Conservation (phyloP, 306 rosid genomes). For the Corylus americana region DNA sequence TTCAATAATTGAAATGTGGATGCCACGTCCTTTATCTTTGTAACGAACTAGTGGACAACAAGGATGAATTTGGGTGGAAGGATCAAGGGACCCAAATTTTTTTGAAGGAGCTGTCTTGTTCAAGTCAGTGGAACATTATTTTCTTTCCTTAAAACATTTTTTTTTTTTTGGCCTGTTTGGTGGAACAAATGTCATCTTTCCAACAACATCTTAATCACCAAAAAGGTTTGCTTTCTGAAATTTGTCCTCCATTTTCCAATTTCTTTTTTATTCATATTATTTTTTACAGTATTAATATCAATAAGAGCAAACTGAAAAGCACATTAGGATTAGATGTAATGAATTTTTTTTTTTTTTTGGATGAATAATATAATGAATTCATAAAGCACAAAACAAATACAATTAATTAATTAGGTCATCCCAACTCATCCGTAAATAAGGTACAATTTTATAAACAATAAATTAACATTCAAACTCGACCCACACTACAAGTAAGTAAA, state of each 20-base stretch:
- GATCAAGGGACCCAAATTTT: neutral
- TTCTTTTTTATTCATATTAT: neutral
- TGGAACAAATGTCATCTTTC: constrained; percentile 32
- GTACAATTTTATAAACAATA: too few species aligned
- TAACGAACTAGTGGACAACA: neutral
- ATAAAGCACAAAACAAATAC: too few species aligned
- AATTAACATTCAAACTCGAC: too few species aligned
- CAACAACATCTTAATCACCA: neutral
- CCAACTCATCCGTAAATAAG: too few species aligned
- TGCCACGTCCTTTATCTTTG: neutral
- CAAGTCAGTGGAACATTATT: constrained; percentile 6
- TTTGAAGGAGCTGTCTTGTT: neutral
- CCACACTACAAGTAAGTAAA: too few species aligned
- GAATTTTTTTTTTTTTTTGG: too few species aligned
- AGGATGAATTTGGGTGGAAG: constrained; percentile 16
- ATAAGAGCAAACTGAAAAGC: too few species aligned
- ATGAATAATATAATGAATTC: too few species aligned
- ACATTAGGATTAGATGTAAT: too few species aligned
- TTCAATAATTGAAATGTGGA: neutral
- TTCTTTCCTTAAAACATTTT: neutral
- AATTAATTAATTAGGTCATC: too few species aligned
- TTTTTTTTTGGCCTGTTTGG: neutral
- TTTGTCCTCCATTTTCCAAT: neutral
- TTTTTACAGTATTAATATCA: too few species aligned
- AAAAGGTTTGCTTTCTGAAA: neutral